Percentiles rank a stretch among this genome's conserved stretches.
phyloP scores from a whole-genome alignment of 176 grass and related monocot genomes.

The Poa annua region DNA sequence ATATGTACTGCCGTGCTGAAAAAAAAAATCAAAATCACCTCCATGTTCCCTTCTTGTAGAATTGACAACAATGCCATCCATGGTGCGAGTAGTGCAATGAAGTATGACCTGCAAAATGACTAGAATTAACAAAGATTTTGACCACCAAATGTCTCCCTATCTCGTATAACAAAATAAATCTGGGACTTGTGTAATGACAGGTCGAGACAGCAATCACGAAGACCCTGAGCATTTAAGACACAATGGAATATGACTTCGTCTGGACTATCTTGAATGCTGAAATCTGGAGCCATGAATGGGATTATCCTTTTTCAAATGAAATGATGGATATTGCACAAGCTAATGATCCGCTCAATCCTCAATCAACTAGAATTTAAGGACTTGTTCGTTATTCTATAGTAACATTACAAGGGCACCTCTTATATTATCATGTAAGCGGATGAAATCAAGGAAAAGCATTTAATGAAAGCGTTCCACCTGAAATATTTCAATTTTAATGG shows the following conservation, averaged over 20 bases:
- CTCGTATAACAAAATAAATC: background rate
- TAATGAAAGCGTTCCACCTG: background rate
- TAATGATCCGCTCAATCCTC: slow-evolving; percentile 1
- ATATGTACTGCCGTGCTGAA: slow-evolving; percentile 6
- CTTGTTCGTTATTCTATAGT: background rate
- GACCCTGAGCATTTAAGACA: slow-evolving; percentile 17
- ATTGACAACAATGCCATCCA: slow-evolving; percentile 72
- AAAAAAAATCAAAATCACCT: slow-evolving; percentile 63
- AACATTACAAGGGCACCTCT: slow-evolving; percentile 7
- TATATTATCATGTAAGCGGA: background rate
- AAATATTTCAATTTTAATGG: background rate
- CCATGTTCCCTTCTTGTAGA: slow-evolving; percentile 83
- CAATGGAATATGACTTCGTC: background rate
- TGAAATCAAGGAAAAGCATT: slow-evolving; percentile 11
- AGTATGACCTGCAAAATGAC: slow-evolving; percentile 66
- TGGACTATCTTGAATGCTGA: background rate
- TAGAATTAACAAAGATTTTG: slow-evolving; percentile 24
- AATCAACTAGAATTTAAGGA: slow-evolving; percentile 18
- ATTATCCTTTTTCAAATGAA: slow-evolving; percentile 15
- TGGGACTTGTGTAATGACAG: background rate
- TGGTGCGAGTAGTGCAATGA: slow-evolving; percentile 82
- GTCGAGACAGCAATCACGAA: background rate
- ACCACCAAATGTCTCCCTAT: background rate
- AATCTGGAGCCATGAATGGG: background rate
- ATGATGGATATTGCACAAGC: slow-evolving; percentile 11